A percentile compares a stretch with the other conserved stretches of the same genome.
These are phyloP conservation scores for Backusella macrospora DNA, from an alignment of 192 early-diverging fungal genomes.

Conservation along the genomic window DNA sequence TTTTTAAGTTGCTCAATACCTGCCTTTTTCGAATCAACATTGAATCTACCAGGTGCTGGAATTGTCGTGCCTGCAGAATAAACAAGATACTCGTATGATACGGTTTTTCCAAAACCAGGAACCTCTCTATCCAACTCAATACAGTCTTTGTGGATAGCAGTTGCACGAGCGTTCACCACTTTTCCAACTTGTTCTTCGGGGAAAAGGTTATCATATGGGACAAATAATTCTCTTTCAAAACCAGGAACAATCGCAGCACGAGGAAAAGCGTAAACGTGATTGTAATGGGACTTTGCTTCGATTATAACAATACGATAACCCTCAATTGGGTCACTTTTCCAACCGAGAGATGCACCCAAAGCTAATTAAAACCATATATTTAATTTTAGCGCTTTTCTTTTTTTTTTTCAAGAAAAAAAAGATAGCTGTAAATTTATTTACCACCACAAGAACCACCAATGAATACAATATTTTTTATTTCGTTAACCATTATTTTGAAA, in stretches of 20 bases:
- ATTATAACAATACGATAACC: slow-evolving; percentile 60
- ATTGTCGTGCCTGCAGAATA: slow-evolving; percentile 55
- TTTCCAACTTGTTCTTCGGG: slow-evolving; percentile 40
- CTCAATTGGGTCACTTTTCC: slow-evolving; percentile 40
- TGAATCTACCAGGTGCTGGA: slow-evolving; percentile 50
- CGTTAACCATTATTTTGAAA: slow-evolving; percentile 1
- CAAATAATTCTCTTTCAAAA: slow-evolving; percentile 64
- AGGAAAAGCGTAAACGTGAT: slow-evolving; percentile 67
- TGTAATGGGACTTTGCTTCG: slow-evolving; percentile 57
- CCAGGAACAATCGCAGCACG: slow-evolving; percentile 57
- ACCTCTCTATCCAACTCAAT: slow-evolving; percentile 57
- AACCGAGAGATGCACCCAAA: slow-evolving; percentile 32
- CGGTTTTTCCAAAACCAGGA: slow-evolving; percentile 43
- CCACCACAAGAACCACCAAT: slow-evolving; percentile 58
- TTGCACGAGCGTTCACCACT: slow-evolving; percentile 52
- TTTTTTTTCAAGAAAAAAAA: neutral
- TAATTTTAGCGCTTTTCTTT: neutral
- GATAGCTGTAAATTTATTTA: slow-evolving; percentile 15
- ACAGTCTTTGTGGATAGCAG: slow-evolving; percentile 46
- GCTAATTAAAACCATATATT: slow-evolving; percentile 24
- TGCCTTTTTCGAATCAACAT: slow-evolving; percentile 46
- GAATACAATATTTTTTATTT: slow-evolving; percentile 41
- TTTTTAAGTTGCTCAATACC: slow-evolving; percentile 44
- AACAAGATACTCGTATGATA: slow-evolving; percentile 56
- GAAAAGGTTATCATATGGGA: slow-evolving; percentile 55